A percentile compares a stretch with the other conserved stretches of the same genome.
phyloP scores from a whole-genome alignment of 163 green algal species.

The Trebouxia gelatinosa region DNA sequence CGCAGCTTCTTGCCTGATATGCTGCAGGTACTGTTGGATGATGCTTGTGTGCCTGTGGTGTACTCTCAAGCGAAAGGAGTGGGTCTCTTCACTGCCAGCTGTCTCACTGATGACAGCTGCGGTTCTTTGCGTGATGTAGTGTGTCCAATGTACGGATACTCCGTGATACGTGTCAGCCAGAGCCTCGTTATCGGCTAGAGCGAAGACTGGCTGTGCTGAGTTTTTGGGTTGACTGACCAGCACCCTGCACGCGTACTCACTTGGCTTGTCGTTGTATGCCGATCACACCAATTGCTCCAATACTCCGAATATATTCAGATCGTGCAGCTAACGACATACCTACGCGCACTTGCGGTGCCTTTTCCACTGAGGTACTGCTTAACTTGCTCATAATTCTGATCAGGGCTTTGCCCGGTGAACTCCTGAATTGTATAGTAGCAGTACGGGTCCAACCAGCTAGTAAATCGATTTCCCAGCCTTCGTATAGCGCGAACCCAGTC shows the following conservation, averaged over 20 bases:
- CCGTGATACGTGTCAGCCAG: conserved; percentile 11
- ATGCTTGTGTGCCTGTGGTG: conserved; percentile 12
- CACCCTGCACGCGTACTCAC: no score
- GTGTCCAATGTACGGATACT: not conserved
- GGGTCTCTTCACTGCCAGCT: conserved; percentile 16
- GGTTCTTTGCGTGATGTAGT: not conserved
- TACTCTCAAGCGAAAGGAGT: conserved; percentile 10
- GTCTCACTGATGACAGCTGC: not conserved
- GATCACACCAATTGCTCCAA: no score
- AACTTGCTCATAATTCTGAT: conserved; percentile 30
- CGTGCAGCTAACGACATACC: conserved; percentile 1
- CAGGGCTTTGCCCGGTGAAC: conserved; percentile 9
- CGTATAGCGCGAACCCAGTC: conserved; percentile 15
- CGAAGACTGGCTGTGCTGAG: conserved; percentile 6
- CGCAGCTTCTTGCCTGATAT: conserved; percentile 11
- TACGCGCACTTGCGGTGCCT: conserved; percentile 6
- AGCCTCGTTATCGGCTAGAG: conserved; percentile 23
- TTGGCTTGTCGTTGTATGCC: no score
- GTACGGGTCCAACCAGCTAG: not conserved
- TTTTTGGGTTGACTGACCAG: conserved; percentile 14
- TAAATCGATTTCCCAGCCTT: not conserved
- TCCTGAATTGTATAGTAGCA: conserved; percentile 23
- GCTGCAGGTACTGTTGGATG: not conserved
- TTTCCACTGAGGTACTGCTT: conserved; percentile 24
- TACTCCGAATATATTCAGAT: no score